Percentiles rank a stretch among this genome's conserved stretches.
These are phyloP conservation scores for Amoeboaphelidium protococcarum DNA, from an alignment of 371 early-diverging fungal species.

Conservation along the genomic window DNA sequence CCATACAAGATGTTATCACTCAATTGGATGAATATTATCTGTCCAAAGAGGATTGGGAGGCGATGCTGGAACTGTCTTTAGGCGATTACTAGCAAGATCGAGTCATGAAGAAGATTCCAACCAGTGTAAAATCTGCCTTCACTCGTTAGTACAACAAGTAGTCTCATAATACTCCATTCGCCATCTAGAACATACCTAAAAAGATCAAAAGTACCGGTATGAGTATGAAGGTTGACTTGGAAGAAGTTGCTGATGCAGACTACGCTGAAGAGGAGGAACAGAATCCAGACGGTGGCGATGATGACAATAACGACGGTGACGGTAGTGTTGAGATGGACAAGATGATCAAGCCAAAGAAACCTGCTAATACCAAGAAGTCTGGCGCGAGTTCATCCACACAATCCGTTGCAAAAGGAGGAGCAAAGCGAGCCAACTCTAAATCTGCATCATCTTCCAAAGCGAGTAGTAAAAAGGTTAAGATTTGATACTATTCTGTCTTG, in stretches of 20 bases:
- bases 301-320: background rate
- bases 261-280: background rate
- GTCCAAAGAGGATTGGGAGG: conserved; percentile 60
- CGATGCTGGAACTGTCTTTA: conserved; percentile 44
- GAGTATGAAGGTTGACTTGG: background rate
- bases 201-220: background rate
- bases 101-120: conserved; percentile 27
- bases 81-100: conserved; percentile 14
- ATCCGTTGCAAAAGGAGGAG: background rate
- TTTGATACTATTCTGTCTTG: too few species aligned
- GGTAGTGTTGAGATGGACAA: background rate
- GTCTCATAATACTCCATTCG: background rate
- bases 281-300: background rate
- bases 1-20: conserved; percentile 38
- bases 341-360: background rate
- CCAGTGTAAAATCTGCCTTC: conserved; percentile 46
- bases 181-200: background rate
- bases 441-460: background rate
- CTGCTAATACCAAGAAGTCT: too few species aligned
- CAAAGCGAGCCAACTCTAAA: background rate
- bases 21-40: conserved; percentile 72
- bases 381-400: too few species aligned
- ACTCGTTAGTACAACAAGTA: conserved; percentile 27
- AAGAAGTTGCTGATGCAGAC: background rate
- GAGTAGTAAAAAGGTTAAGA: too few species aligned